Evolutionary conservation across 2,329 filamentous ascomycete species (phyloP).

Genomic region (Cercospora zeae-maydis): DNA sequence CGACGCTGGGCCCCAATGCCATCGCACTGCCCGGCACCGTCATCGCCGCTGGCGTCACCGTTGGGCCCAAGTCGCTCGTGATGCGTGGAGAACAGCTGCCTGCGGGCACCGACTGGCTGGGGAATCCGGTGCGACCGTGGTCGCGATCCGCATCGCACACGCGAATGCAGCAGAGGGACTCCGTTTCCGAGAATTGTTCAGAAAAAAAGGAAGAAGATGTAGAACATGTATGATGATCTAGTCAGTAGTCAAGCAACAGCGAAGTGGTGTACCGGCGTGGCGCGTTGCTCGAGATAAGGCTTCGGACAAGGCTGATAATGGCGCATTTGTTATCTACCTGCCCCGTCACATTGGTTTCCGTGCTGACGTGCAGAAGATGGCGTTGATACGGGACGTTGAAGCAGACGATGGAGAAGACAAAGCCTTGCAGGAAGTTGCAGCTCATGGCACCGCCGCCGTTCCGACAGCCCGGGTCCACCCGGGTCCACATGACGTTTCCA

Average conservation of each 20-base stretch:
- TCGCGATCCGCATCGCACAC: neutral
- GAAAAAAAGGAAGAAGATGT: neutral
- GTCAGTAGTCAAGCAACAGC: neutral
- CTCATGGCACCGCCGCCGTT: neutral
- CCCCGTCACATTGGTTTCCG: neutral
- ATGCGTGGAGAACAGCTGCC: constrained; percentile 6
- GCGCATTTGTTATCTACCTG: neutral
- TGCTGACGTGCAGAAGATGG: neutral
- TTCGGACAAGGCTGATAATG: neutral
- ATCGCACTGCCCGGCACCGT: constrained; percentile 1
- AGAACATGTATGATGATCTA: neutral
- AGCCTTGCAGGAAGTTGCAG: neutral
- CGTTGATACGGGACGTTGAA: neutral
- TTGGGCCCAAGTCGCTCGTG: constrained; percentile 2
- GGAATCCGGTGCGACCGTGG: constrained; percentile 5
- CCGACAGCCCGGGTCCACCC: no score
- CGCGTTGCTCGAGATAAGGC: neutral
- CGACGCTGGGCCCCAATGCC: neutral
- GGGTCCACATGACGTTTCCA: no score
- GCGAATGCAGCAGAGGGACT: neutral
- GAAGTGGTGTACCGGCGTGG: neutral
- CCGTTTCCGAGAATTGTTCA: neutral
- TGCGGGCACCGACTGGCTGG: constrained; percentile 4
- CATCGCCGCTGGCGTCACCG: constrained; percentile 1
- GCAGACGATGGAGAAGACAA: neutral